Base-by-base conservation (phyloP, 2,329 filamentous ascomycete genomes). In the Ophioceras dolichostomum region DNA sequence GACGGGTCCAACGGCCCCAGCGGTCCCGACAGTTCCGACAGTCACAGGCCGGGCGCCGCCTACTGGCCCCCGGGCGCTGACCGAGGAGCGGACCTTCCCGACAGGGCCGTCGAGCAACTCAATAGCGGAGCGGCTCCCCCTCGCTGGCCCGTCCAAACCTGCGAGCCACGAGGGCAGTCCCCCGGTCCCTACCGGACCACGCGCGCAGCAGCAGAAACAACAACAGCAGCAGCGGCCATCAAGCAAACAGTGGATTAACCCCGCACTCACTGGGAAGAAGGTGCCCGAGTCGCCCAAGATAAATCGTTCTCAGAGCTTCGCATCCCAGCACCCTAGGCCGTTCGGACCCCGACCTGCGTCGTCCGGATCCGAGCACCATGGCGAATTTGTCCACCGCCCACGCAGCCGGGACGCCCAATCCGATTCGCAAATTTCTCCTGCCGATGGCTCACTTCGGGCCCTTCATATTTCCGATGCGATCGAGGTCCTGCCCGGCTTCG, bases 171-270 rank as follows among this genome's bases (percentile, higher is more conserved):
- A 68, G 30, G 63, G 65, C 17, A 64, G 61, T 39, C 61, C 64
- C 8, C 52, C 62, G 6, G 70, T 75, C 34, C 70, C 70, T 3
- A 59, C 68, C 3, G 71, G 70, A 9, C 70, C 70, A 24, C 65
- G 71, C 26, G 64, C 65, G 13, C 69, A 72, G 41, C 67, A 64
- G 40, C 59, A 60, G 34, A 60, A 35, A 20, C 40, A 38, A 3
- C 39, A 43, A 10, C 46, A 47, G 20, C 41, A 41, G 2, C 43
- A 59, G 41, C 64, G 69, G 6, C 63, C 67, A 13, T 70, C 68
- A 1, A 74, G 70, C 49, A 74, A 73, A 46, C 71, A 75, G 51
- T 76, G 72, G 72, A 68, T 72, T 40, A 73, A 73, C 36, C 67
- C 70, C 4, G 65, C 62, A 20, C 46, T 69, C 5, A 45, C 45